These are phyloP conservation scores for Perkinsus chesapeaki DNA, from an alignment of 169 alveolate genomes.

Conservation along the genomic window DNA sequence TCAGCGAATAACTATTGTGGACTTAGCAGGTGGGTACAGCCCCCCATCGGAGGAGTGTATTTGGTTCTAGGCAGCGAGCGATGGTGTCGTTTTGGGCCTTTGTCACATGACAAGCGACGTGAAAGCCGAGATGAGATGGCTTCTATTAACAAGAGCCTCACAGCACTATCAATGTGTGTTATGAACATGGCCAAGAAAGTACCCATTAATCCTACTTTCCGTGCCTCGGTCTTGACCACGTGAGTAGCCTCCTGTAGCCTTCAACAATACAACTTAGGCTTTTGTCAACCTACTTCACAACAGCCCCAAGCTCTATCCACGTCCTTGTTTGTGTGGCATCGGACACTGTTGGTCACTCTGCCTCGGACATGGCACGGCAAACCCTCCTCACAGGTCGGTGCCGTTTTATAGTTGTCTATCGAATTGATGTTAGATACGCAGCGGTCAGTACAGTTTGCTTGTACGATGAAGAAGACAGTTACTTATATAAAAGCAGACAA, in stretches of 20 bases:
- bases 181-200: neutral
- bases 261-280: too few species aligned
- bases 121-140: neutral
- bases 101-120: neutral
- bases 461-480: neutral
- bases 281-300: neutral
- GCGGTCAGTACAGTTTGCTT: neutral
- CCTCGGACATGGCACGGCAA: neutral
- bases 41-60: neutral
- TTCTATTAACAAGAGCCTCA: neutral
- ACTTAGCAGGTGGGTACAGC: neutral
- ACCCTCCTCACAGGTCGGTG: neutral
- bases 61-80: neutral
- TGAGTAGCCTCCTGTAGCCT: neutral
- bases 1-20: neutral
- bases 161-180: neutral
- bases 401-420: neutral
- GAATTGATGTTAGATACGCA: neutral
- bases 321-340: neutral
- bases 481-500: neutral
- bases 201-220: neutral
- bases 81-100: neutral
- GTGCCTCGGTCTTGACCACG: neutral
- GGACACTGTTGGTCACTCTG: neutral
- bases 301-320: neutral